Conservation (phyloP, 768 basidiomycete genomes). For the Leucogyrophana mollusca region DNA sequence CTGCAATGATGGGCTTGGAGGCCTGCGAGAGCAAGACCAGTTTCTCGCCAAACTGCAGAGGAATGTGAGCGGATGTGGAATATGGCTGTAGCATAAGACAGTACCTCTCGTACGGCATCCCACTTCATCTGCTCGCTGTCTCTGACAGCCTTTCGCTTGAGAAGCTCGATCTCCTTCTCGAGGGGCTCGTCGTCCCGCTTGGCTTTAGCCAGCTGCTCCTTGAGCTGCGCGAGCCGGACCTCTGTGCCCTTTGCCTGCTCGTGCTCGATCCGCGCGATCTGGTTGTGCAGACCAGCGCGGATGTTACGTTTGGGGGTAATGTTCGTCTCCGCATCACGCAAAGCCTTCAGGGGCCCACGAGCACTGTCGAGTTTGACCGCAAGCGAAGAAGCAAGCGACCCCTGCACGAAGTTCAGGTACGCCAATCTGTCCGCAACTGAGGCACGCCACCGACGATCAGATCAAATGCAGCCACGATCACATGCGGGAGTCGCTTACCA, state of each 20-base stretch:
- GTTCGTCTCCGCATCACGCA: conserved; percentile 67
- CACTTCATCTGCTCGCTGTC: conserved; percentile 80
- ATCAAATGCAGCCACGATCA: conserved; percentile 5
- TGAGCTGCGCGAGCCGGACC: conserved; percentile 67
- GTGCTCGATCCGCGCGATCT: conserved; percentile 66
- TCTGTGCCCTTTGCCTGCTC: conserved; percentile 64
- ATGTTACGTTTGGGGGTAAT: conserved; percentile 62
- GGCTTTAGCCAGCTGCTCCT: conserved; percentile 63
- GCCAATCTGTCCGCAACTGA: conserved; percentile 79
- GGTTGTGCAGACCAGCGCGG: conserved; percentile 54
- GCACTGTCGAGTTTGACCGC: conserved; percentile 62
- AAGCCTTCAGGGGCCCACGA: conserved; percentile 63
- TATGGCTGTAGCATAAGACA: conserved; percentile 1
- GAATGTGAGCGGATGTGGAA: conserved; percentile 5
- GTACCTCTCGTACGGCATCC: conserved; percentile 79
- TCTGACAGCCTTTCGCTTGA: conserved; percentile 73
- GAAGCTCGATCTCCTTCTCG: conserved; percentile 69
- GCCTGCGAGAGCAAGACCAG: conserved; percentile 72
- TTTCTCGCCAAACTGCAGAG: conserved; percentile 74
- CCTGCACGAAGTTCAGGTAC: conserved; percentile 77
- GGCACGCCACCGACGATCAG: conserved; percentile 3
- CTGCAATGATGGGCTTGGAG: conserved; percentile 57
- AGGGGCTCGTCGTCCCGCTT: conserved; percentile 59
- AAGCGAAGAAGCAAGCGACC: conserved; percentile 60
- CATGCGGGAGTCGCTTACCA: conserved; percentile 40